phyloP scores from a whole-genome alignment of 1,284 basidiomycete genomes.

The Macrocystidia cucumis region DNA sequence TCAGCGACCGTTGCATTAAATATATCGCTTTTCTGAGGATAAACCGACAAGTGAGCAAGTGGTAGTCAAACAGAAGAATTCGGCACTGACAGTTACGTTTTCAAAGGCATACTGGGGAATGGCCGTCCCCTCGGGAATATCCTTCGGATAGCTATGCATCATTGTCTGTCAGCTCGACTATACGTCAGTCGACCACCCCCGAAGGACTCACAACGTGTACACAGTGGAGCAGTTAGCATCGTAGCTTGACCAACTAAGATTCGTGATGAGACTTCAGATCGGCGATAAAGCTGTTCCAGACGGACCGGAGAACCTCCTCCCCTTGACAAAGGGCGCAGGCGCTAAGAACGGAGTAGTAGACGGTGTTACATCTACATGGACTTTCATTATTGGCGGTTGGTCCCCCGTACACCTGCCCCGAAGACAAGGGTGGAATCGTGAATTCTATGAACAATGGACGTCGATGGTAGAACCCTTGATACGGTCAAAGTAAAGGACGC shows the following conservation, averaged over 20 bases:
- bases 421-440: conserved; percentile 18
- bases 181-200: conserved; percentile 10
- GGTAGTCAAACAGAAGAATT: background rate
- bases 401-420: conserved; percentile 23
- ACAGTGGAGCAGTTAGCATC: conserved; percentile 24
- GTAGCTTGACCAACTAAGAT: conserved; percentile 26
- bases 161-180: background rate
- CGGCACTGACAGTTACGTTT: conserved; percentile 17
- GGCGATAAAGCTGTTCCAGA: background rate
- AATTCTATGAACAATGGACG: conserved; percentile 23
- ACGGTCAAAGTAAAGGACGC: conserved; percentile 6
- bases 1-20: conserved; percentile 21
- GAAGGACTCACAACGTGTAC: too few relatives aligned
- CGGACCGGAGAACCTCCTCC: conserved; percentile 18
- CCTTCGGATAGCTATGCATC: conserved; percentile 16
- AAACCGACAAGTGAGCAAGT: background rate
- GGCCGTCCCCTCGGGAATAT: conserved; percentile 23
- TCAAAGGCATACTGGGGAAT: conserved; percentile 33
- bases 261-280: background rate
- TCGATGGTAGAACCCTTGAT: conserved; percentile 2
- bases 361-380: conserved; percentile 28
- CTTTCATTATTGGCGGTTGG: conserved; percentile 19
- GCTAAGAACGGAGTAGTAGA: conserved; percentile 30
- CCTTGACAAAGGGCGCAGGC: conserved; percentile 29
- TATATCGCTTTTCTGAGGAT: conserved; percentile 14